phyloP scores from a whole-genome alignment of 2,329 filamentous ascomycete genomes.

The Polytolypa hystricis region DNA sequence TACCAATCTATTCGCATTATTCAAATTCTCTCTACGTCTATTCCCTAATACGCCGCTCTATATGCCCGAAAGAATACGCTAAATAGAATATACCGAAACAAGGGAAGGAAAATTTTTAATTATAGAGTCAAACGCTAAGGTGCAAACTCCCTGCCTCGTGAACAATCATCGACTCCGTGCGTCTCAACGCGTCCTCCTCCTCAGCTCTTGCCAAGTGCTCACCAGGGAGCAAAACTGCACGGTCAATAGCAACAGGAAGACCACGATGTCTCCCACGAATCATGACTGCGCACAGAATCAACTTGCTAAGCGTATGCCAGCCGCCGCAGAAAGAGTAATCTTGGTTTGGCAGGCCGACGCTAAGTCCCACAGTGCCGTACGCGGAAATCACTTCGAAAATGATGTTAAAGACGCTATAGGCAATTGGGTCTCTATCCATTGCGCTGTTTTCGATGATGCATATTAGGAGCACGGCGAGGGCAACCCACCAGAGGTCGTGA shows the following conservation, averaged over 20 bases:
- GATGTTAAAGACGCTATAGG: slow-evolving; percentile 47
- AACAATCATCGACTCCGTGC: background rate
- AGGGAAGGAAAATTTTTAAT: too few species aligned
- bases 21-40: too few species aligned
- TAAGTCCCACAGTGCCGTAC: slow-evolving; percentile 21
- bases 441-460: slow-evolving; percentile 48
- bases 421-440: slow-evolving; percentile 36
- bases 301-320: slow-evolving; percentile 40
- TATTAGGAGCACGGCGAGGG: slow-evolving; percentile 50
- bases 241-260: slow-evolving; percentile 43
- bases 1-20: too few species aligned
- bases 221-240: slow-evolving; percentile 28
- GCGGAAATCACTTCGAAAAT: slow-evolving; percentile 29
- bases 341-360: slow-evolving; percentile 19
- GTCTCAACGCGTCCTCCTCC: slow-evolving; percentile 27
- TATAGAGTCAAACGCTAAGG: too few species aligned
- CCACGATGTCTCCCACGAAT: slow-evolving; percentile 44
- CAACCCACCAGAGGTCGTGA: slow-evolving; percentile 57
- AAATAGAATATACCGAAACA: too few species aligned
- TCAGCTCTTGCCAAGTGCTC: slow-evolving; percentile 32
- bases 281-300: slow-evolving; percentile 45
- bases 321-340: slow-evolving; percentile 26
- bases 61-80: too few species aligned
- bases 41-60: too few species aligned
- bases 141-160: background rate